phyloP scores from a whole-genome alignment of 805 yeast species.

The Myxozyma mucilagina region DNA sequence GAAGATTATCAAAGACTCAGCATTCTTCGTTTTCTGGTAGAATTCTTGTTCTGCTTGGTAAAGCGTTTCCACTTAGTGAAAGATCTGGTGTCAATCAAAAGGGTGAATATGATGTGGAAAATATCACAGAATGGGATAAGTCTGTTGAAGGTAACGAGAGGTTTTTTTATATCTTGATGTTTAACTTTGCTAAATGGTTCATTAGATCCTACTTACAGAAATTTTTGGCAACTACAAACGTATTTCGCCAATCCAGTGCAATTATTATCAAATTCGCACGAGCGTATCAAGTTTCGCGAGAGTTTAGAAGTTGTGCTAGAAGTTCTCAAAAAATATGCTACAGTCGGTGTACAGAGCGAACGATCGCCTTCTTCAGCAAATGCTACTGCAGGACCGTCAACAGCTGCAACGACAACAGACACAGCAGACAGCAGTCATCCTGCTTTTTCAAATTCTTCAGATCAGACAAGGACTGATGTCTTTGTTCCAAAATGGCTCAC shows the following conservation, averaged over 20 bases:
- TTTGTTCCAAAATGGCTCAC: slow-evolving; percentile 44
- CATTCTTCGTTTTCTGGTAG: slow-evolving; percentile 41
- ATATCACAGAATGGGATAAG: slow-evolving; percentile 32
- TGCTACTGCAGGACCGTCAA: background rate
- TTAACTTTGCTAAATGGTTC: background rate
- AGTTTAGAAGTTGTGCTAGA: slow-evolving; percentile 29
- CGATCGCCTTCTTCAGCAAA: background rate
- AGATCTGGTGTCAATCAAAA: slow-evolving; percentile 42
- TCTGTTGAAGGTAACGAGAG: background rate
- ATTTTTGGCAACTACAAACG: slow-evolving; percentile 40
- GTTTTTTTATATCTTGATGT: background rate
- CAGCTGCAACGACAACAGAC: background rate
- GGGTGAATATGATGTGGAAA: slow-evolving; percentile 41
- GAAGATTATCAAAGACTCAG: slow-evolving; percentile 40
- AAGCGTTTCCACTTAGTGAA: slow-evolving; percentile 42
- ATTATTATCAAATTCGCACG: slow-evolving; percentile 15
- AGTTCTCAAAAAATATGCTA: slow-evolving; percentile 21
- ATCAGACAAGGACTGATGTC: background rate
- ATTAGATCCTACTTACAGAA: slow-evolving; percentile 24
- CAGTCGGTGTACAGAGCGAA: slow-evolving; percentile 7
- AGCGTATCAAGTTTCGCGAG: slow-evolving; percentile 23
- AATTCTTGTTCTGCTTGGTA: slow-evolving; percentile 40
- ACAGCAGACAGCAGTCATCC: background rate
- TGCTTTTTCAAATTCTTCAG: too few species aligned
- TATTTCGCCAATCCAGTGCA: slow-evolving; percentile 36